Conservation (phyloP, 352 stramenopile genomes). For the Phytopythium ostracodes region DNA sequence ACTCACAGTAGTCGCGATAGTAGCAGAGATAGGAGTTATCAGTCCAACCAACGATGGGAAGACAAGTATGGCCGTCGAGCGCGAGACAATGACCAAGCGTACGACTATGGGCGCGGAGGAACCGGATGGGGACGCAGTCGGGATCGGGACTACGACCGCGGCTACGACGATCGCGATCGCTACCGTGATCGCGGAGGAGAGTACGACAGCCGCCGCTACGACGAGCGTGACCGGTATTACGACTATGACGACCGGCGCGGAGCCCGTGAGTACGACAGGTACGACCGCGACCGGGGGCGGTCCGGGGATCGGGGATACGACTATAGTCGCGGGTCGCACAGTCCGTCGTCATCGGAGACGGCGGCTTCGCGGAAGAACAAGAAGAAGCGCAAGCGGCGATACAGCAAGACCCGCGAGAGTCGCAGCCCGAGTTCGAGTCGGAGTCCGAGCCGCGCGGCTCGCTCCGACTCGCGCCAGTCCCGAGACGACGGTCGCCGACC, state of each 20-base stretch:
- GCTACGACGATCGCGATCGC: conserved; percentile 32
- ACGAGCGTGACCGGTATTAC: conserved; percentile 27
- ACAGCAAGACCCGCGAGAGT: conserved; percentile 29
- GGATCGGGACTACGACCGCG: conserved; percentile 15
- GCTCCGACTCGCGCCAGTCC: background rate
- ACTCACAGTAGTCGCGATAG: conserved; percentile 4
- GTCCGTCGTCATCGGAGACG: conserved; percentile 4
- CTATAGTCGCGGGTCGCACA: conserved; percentile 8
- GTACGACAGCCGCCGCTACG: conserved; percentile 24
- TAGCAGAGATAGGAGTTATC: conserved; percentile 10
- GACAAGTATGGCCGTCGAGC: conserved; percentile 10
- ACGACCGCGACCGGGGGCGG: background rate
- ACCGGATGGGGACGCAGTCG: conserved; percentile 10
- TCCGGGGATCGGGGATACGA: background rate
- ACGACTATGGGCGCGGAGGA: conserved; percentile 7
- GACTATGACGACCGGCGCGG: conserved; percentile 18
- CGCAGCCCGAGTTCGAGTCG: conserved; percentile 8
- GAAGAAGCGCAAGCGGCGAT: conserved; percentile 36
- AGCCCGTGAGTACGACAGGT: conserved; percentile 3
- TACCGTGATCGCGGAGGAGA: conserved; percentile 17
- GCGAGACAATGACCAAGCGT: conserved; percentile 4
- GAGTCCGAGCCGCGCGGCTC: conserved; percentile 1
- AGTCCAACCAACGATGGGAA: conserved; percentile 9
- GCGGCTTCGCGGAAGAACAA: conserved; percentile 5
- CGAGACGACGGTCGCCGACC: background rate